phyloP scores from a whole-genome alignment of 176 grass and related monocot genomes.

The Lolium perenne region DNA sequence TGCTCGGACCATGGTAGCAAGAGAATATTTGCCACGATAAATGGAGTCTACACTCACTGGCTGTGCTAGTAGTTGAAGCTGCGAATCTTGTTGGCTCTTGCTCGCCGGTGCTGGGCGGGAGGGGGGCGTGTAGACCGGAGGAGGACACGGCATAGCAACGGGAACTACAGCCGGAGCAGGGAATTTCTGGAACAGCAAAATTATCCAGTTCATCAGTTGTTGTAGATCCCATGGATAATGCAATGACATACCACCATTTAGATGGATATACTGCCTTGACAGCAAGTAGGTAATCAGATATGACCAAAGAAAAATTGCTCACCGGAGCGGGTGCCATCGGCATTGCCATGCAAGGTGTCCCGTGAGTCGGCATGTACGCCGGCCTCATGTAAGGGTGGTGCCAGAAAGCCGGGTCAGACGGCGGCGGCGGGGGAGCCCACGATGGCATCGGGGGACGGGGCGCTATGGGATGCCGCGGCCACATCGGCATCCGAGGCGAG shows the following conservation, averaged over 20 bases:
- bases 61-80: slow-evolving; percentile 51
- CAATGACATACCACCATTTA: neutral
- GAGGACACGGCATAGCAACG: slow-evolving; percentile 43
- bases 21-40: neutral
- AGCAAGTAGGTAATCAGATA: neutral
- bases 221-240: neutral
- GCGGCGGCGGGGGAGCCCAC: slow-evolving; percentile 43
- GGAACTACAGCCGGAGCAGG: slow-evolving; percentile 55
- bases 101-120: slow-evolving; percentile 8
- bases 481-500: slow-evolving; percentile 54
- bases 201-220: neutral
- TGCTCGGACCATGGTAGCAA: neutral
- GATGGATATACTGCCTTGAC: too few species aligned
- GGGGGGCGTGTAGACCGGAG: slow-evolving; percentile 43
- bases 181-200: slow-evolving; percentile 60
- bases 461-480: slow-evolving; percentile 53
- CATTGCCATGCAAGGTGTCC: slow-evolving; percentile 64
- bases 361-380: slow-evolving; percentile 48
- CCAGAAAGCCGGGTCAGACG: slow-evolving; percentile 60
- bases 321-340: slow-evolving; percentile 58
- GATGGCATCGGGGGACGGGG: slow-evolving; percentile 24
- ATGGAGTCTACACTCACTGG: slow-evolving; percentile 55
- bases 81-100: slow-evolving; percentile 47
- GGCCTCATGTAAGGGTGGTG: slow-evolving; percentile 66
- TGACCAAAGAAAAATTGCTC: neutral